Evolutionary conservation across 495 filamentous ascomycete genomes (phyloP), one percentile per base, ranked within the genome.

Genomic region (Xylaria venustula): DNA sequence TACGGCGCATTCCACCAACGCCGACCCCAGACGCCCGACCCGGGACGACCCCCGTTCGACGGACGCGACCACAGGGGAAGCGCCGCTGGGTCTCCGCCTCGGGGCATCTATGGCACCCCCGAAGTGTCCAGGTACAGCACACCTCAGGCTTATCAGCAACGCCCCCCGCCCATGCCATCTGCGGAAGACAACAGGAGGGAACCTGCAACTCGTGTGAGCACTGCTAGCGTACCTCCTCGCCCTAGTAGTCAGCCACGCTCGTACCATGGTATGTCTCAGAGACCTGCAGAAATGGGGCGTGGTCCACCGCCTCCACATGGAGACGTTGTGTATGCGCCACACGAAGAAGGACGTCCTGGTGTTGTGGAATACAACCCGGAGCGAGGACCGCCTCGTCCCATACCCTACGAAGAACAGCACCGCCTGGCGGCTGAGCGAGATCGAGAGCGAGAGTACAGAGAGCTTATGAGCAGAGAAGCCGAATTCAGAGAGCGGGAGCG

Each of bases 21-120:
- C 41, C 83, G 88, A 41, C 88, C 90, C 2, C 86, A 90, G 64
- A 93, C 90, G 1, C 90, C 90, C 8, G 89, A 92, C 28, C 84
- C 85, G 55, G 76, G 77, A 36, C 72, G 82, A 53, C 60, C 75
- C 36, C 56, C 74, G 40, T 82, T 81, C 63, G 81, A 84, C 15
- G 53, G 64, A 11, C 69, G 80, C 15, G 79, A 81, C 55, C 75
- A 75, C 57, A 74, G 77, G 67, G 78, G 69, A 26, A 75, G 67
- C 56, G 66, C 73, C 17, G 80, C 73, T 51, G 81, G 72, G 36
- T 80, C 77, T 49, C 84, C 80, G 19, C 75, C 62, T 45, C 71
- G 67, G 62, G 78, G 68, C 42, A 70, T 71, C 64, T 78, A 76
- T 61, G 71, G 73, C 9, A 84, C 83, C 1, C 83, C 81, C 19